Evolutionary conservation across 495 filamentous ascomycete genomes (phyloP), one percentile per base, ranked within the genome.

Genomic region (Neurospora tetrasperma): DNA sequence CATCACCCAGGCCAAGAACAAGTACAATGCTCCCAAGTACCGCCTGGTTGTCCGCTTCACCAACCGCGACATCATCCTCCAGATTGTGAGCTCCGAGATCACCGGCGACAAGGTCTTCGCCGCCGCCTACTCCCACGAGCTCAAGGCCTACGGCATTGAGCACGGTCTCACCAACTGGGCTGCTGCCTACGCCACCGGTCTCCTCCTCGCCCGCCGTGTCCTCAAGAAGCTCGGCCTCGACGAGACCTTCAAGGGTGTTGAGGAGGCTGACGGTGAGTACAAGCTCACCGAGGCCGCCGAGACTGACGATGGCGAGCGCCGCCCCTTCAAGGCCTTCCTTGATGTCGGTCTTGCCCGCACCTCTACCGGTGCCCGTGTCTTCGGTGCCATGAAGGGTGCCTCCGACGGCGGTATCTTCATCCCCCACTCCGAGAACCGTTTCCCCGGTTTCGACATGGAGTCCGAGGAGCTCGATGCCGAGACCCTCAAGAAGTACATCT

Each of bases 1-100:
- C 85, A 96, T 97, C 90, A 94, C 93, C 86, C 96, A 99, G 89
- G 96, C 96, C 85, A 99, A 98, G 94, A 98, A 98, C 93, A 98
- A 98, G 90, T 99, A 98, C 92, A 96, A 94, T 85, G 92, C 95
- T 69, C 95, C 96, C 83, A 99, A 99, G 89, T 98, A 99, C 90
- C 92, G 96, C 82, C 92, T 99, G 82, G 96, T 99, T 73, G 95
- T 99, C 82, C 95, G 96, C 84, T 99, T 99, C 93, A 98, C 96
- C 90, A 98, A 98, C 90, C 92, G 93, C 83, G 96, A 99, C 87
- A 96, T 99, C 88, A 90, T 99, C 87, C 90, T 89, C 84, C 96
- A 99, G 87, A 96, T 99, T 85, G 88, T 98, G 84, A 92, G 89
- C 84, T 96, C 96, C 69, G 96, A 99, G 88, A 92, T 99, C 87